phyloP scores from a whole-genome alignment of 192 early-diverging fungal species.

The Chytriomyces confervae region DNA sequence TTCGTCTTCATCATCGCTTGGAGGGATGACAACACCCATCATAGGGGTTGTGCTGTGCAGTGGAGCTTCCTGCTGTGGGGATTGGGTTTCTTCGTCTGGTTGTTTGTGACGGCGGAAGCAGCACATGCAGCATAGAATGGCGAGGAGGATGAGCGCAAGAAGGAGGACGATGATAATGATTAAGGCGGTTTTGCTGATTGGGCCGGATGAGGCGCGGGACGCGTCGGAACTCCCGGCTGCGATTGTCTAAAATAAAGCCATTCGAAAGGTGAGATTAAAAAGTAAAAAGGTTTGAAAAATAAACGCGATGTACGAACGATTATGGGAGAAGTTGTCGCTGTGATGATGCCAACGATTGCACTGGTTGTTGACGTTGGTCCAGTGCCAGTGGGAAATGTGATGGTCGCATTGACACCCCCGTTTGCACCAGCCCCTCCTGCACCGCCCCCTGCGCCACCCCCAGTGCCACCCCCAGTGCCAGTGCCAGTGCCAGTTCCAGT shows the following conservation, averaged over 20 bases:
- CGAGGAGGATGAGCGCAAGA: constrained; percentile 1
- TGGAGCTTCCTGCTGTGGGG: not conserved
- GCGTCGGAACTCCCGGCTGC: not conserved
- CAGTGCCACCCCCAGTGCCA: constrained; percentile 4
- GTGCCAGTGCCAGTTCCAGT: not conserved
- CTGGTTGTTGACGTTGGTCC: not conserved
- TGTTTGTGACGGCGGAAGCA: not conserved
- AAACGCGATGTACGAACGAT: not conserved
- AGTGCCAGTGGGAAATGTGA: not conserved
- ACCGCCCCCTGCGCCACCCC: constrained; percentile 7
- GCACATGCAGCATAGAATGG: constrained; percentile 1
- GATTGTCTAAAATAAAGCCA: not conserved
- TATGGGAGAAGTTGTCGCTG: not conserved
- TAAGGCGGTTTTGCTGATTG: not conserved
- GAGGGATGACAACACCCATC: not conserved
- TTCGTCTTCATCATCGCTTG: not conserved
- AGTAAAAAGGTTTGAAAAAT: not conserved
- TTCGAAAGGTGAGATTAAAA: not conserved
- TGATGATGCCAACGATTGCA: not conserved
- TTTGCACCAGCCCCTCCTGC: not conserved
- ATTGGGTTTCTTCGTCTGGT: not conserved
- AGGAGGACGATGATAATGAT: not conserved
- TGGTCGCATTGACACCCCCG: not conserved
- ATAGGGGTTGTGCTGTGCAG: not conserved
- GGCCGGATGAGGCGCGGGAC: not conserved